Evolutionary conservation across 371 early-diverging fungal genomes (phyloP), one percentile per base, ranked within the genome.

Genomic region (Funneliformis caledonium): DNA sequence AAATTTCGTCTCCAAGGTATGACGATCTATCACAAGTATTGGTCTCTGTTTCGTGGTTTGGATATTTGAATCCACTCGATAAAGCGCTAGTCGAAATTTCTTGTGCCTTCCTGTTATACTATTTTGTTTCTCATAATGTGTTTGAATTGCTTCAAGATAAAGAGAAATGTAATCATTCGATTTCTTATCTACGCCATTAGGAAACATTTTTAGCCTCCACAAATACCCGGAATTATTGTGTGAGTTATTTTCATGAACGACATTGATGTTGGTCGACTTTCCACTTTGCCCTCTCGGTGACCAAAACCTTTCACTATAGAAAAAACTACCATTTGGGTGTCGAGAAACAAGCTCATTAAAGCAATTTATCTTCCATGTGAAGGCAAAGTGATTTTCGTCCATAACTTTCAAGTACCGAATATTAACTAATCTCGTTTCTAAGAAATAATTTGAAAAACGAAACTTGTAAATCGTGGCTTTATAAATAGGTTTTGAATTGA

Each of bases 151-250:
- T 48, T 72, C 72, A 11, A 72, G 72, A 43, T 72, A 72, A 33
- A 72, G 16, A 12, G 72, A 43, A 31, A 72, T 26, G 7, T 72
- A 43, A 14, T 72, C 72, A 43, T 72, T 72, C 31, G 72, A 72
- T 43, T 72, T 72, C n/a, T 72, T 48, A 48, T 72, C 72, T 47
- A 72, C 72, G 10, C 72, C 72, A 43, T 72, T 72, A 45, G 72
- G 72, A 47, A 45, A 72, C 48, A 72, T 72, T 72, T 72, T 72
- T 72, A 72, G 16, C 72, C 72, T 14, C 72, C 72, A 72, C 26
- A 72, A 72, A 47, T 72, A 72, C 6, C 47, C 31, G 42, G 72
- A 45, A 64, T 64, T 64, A 31, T 64, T 64, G 9, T 64, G 31
- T 11, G 22, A 31, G 4, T 26, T 11, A 26, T 3, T 64, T 26